A percentile compares a stretch with the other conserved stretches of the same genome.
Conservation (phyloP, 179 eudicot species). For the Spergularia azorica region DNA sequence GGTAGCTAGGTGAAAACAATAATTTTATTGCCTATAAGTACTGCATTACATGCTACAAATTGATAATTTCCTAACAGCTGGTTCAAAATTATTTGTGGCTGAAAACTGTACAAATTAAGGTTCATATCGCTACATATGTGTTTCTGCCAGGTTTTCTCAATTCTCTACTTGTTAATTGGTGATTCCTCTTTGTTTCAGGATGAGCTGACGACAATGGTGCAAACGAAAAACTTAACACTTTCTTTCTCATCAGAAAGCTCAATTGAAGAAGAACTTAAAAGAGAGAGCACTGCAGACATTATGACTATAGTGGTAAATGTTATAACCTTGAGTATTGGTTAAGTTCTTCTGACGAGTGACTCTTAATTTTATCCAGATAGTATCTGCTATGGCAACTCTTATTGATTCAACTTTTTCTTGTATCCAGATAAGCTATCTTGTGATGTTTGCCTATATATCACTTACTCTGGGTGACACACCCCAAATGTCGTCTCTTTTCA, state of each 20-base stretch:
- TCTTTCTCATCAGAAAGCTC: conserved; percentile 98
- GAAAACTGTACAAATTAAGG: too few relatives aligned
- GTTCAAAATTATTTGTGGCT: background rate
- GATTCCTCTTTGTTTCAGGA: conserved; percentile 52
- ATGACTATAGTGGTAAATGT: conserved; percentile 75
- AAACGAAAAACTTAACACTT: conserved; percentile 70
- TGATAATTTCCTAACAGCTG: conserved; percentile 1
- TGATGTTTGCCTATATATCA: conserved; percentile 99
- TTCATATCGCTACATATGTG: background rate
- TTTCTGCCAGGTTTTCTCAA: background rate
- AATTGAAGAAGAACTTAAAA: conserved; percentile 92
- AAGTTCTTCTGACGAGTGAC: background rate
- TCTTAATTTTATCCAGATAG: background rate
- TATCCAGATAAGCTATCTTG: conserved; percentile 96
- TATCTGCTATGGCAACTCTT: background rate
- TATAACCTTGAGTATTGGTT: background rate
- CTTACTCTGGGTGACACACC: conserved; percentile 90
- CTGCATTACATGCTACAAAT: background rate
- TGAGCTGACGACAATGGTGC: conserved; percentile 89
- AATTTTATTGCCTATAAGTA: background rate
- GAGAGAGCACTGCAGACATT: conserved; percentile 98
- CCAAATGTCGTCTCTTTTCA: conserved; percentile 62
- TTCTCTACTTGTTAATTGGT: conserved; percentile 3
- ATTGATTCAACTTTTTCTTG: conserved; percentile 13
- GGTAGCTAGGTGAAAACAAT: background rate